Percentiles rank a stretch among this genome's conserved stretches.
These are phyloP conservation scores for Epithele typhae DNA, from an alignment of 768 basidiomycete genomes.

Conservation along the genomic window DNA sequence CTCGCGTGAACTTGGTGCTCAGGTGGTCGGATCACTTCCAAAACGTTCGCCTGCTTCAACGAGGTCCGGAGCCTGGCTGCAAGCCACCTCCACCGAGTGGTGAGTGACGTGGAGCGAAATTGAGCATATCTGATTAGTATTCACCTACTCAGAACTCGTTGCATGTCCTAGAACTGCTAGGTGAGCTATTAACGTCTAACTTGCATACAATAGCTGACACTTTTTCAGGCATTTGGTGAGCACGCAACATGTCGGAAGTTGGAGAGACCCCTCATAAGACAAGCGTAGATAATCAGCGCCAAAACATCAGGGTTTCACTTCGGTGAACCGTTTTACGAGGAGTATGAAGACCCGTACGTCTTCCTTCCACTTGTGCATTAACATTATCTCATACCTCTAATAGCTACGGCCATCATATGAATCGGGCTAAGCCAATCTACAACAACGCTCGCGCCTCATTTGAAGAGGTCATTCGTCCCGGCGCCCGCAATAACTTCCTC, in stretches of 20 bases:
- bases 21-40: slow-evolving; percentile 71
- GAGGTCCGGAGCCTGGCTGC: slow-evolving; percentile 64
- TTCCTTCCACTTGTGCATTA: neutral
- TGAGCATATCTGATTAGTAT: too few relatives aligned
- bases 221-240: slow-evolving; percentile 58
- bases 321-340: slow-evolving; percentile 47
- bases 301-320: slow-evolving; percentile 65
- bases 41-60: slow-evolving; percentile 45
- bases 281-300: slow-evolving; percentile 51
- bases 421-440: slow-evolving; percentile 55
- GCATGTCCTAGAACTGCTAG: slow-evolving; percentile 69
- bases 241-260: too few relatives aligned
- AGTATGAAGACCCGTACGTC: slow-evolving; percentile 62
- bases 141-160: slow-evolving; percentile 47
- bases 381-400: neutral
- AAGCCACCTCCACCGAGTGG: slow-evolving; percentile 59
- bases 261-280: too few relatives aligned
- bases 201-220: too few relatives aligned
- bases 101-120: too few relatives aligned
- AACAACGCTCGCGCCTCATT: slow-evolving; percentile 45
- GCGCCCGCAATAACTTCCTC: slow-evolving; percentile 37
- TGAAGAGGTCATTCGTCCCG: slow-evolving; percentile 49
- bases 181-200: slow-evolving; percentile 27
- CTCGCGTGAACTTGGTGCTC: neutral
- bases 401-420: slow-evolving; percentile 51